These are phyloP conservation scores for Aegilops speltoides DNA, from an alignment of 176 grass and related monocot genomes.

Conservation along the genomic window DNA sequence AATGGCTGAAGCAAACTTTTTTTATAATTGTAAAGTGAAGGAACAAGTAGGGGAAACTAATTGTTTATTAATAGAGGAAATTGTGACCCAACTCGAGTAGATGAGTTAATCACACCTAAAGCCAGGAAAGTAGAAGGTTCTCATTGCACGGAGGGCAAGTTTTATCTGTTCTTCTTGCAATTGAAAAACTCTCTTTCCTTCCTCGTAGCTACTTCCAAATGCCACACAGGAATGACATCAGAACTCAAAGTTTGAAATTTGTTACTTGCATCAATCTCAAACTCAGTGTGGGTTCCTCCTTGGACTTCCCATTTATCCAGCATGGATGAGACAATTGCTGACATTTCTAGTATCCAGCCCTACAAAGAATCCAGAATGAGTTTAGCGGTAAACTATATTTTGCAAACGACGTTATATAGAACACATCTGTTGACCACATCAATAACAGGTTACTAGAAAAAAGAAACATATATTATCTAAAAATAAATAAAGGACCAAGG, in stretches of 20 bases:
- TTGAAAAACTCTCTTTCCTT: no score
- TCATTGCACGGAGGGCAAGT: conserved; percentile 63
- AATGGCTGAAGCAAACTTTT: background rate
- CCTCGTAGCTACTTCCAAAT: no score
- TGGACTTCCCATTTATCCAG: conserved; percentile 65
- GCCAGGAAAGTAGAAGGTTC: conserved; percentile 74
- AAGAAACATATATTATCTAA: background rate
- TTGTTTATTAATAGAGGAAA: background rate
- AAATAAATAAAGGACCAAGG: background rate
- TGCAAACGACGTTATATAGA: background rate
- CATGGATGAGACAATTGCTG: conserved; percentile 34
- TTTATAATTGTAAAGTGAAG: background rate
- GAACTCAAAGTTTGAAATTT: conserved; percentile 48
- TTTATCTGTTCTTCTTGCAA: conserved; percentile 64
- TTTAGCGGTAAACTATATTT: conserved; percentile 13
- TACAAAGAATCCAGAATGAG: conserved; percentile 16
- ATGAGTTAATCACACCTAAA: conserved; percentile 54
- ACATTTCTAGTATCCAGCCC: conserved; percentile 81
- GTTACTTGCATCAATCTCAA: conserved; percentile 66
- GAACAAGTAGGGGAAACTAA: background rate
- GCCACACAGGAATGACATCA: conserved; percentile 70
- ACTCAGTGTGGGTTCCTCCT: conserved; percentile 37
- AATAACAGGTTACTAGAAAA: background rate
- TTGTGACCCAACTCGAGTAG: background rate
- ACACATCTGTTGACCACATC: background rate